These are phyloP conservation scores for Aspergillus sp. DNA, from an alignment of 2,329 filamentous ascomycete genomes.

Conservation along the genomic window DNA sequence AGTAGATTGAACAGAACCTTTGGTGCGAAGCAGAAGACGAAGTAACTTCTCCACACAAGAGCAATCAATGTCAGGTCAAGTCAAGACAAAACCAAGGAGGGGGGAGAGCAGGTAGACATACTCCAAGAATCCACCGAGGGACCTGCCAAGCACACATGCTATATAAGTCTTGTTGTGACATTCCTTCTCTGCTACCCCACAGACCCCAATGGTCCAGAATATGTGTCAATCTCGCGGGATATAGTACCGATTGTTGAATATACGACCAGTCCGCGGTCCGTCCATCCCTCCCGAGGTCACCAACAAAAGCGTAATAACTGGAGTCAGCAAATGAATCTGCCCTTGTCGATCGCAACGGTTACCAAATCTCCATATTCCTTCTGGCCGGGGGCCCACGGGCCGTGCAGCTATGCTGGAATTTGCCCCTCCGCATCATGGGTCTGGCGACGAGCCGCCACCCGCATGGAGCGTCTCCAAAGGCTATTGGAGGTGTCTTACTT, in stretches of 20 bases:
- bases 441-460: not conserved
- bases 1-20: not conserved
- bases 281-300: not conserved
- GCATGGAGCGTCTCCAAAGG: not conserved
- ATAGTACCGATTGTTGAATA: not conserved
- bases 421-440: too few species aligned
- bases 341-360: not conserved
- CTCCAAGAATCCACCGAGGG: not conserved
- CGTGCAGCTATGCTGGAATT: too few species aligned
- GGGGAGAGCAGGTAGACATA: not conserved
- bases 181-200: not conserved
- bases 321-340: not conserved
- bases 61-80: not conserved
- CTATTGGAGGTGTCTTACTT: too few species aligned
- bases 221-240: not conserved
- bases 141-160: not conserved
- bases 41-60: not conserved
- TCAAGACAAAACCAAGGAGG: not conserved
- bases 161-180: not conserved
- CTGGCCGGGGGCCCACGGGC: not conserved
- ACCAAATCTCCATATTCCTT: not conserved
- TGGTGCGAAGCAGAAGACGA: not conserved
- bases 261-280: not conserved
- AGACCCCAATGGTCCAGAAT: not conserved
- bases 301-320: not conserved